Percentiles rank a stretch among this genome's conserved stretches.
Conservation (phyloP, 352 stramenopile genomes). For the Blastocystis sp. region DNA sequence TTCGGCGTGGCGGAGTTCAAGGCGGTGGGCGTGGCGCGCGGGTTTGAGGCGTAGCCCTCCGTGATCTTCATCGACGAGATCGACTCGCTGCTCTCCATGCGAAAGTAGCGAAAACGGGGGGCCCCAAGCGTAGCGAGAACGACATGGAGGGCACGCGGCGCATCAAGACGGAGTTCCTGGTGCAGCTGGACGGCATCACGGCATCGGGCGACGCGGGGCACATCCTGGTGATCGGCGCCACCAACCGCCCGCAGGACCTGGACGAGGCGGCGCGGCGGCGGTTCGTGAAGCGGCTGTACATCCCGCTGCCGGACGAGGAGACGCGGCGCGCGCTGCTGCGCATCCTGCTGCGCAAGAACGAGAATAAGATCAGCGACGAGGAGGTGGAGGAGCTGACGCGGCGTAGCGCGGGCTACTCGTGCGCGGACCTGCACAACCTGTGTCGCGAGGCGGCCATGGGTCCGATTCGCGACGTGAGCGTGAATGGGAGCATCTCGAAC, state of each 20-base stretch:
- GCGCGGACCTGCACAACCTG: conserved; percentile 92
- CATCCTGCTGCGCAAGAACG: conserved; percentile 87
- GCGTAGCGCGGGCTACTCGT: conserved; percentile 85
- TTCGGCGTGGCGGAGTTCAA: conserved; percentile 87
- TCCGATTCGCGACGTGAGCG: conserved; percentile 82
- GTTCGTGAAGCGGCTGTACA: conserved; percentile 98
- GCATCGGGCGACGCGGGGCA: conserved; percentile 3
- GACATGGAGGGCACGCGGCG: conserved; percentile 88
- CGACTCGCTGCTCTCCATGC: conserved; percentile 92
- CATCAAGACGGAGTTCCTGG: conserved; percentile 96
- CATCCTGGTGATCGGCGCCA: conserved; percentile 91
- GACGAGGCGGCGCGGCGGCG: conserved; percentile 82
- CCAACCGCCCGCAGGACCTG: conserved; percentile 96
- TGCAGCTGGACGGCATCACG: conserved; percentile 88
- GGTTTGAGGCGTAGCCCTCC: conserved; percentile 80
- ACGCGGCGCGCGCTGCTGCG: conserved; percentile 81
- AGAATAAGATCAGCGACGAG: conserved; percentile 81
- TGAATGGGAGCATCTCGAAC: conserved; percentile 79
- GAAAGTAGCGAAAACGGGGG: conserved; percentile 83
- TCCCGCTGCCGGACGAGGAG: conserved; percentile 87
- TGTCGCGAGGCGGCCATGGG: conserved; percentile 95
- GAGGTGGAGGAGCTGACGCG: conserved; percentile 77
- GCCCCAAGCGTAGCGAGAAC: conserved; percentile 77
- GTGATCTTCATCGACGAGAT: conserved; percentile 99
- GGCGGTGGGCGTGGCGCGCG: background rate